Base-by-base conservation (phyloP, 768 basidiomycete genomes). In the Lactarius indigo region DNA sequence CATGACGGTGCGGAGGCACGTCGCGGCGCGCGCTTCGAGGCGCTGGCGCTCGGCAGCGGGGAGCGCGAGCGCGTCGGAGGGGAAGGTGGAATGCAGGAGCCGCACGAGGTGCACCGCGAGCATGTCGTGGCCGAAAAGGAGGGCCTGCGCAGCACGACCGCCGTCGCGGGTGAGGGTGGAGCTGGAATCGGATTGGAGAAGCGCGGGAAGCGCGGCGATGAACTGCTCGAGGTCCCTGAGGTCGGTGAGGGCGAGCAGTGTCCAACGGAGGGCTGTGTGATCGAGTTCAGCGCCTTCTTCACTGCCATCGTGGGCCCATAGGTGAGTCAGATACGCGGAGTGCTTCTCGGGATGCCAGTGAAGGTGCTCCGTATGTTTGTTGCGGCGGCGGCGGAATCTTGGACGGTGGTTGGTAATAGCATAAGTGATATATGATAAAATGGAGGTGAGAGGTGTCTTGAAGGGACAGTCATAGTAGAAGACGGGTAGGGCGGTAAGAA, bases 221-320 rank as follows among this genome's bases (percentile, higher is more conserved):
- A 66, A 66, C 7, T 52, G 31, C 18, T 66, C 65, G 20, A 66
- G 61, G 39, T 66, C 65, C 10, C 50, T 52, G 57, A 23, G 57
- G 9, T 59, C 61, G 8, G 61, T 66, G 57, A 66, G 37, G 30
- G 57, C 47, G 8, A 59, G 47, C 15, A 66, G 47, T 8, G 65
- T 66, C 65, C 65, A 66, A 26, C 65, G 61, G 57, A 66, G 65
- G 35, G 65, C 65, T 12, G 50, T 54, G 39, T 63, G 65, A 44
- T 66, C 65, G 35, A 66, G 65, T 18, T 58, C 57, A 1, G 57
- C 47, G 30, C 65, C 65, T 57, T 65, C 42, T 17, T 8, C 47
- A 20, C 23, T 42, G 57, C 57, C 57, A 17, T 20, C 37, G 2
- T 26, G 47, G 23, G 56, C 35, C 65, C 65, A 66, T 15, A 41